Evolutionary conservation across 2,329 filamentous ascomycete species (phyloP), one percentile per base, ranked within the genome.

Genomic region (Fusarium mundagurra): DNA sequence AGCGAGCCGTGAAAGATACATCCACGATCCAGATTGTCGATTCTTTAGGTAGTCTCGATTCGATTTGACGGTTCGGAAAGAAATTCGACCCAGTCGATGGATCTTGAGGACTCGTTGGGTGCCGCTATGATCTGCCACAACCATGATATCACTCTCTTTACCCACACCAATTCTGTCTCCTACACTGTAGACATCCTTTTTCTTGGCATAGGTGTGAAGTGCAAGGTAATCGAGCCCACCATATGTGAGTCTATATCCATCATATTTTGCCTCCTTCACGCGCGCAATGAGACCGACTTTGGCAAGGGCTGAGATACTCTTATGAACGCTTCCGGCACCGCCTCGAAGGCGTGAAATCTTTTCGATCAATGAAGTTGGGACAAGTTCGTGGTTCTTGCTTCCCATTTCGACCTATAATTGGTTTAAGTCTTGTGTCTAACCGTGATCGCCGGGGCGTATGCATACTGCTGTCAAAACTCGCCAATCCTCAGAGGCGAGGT

Each of bases 201-300:
- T 88, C 78, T 93, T 93, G 66, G 95, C 92, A 82, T 98, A 92
- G 1, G 94, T 92, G 84, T 98, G 95, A 61, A 99, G 88, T 22
- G 96, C 94, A n/a, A 99, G 91, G 83, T 99, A 99, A 85, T 99
- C 96, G 54, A 98, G 91, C 5, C 96, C 96, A 78, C 96, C 96
- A 82, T 99, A 99, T 12, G 96, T 98, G 62, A 99, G 89, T 61
- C 97, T 92, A 85, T 99, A 99, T 71, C 96, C 96, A 80, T 99
- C 96, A 84, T 99, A 99, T 83, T 94, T 96, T 72, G 96, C 94
- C 83, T 98, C 98, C 84, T 98, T 97, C 77, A 98, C 91, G 77
- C 93, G 93, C 50, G 93, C 95, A 78, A 99, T 98, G 78, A 99
- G 88, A 69, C 94, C 94, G 55, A 92, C 92, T 84, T 99, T 99